Evolutionary conservation across 306 rosid genomes (phyloP).

Genomic region (Gynostemma pentaphyllum): DNA sequence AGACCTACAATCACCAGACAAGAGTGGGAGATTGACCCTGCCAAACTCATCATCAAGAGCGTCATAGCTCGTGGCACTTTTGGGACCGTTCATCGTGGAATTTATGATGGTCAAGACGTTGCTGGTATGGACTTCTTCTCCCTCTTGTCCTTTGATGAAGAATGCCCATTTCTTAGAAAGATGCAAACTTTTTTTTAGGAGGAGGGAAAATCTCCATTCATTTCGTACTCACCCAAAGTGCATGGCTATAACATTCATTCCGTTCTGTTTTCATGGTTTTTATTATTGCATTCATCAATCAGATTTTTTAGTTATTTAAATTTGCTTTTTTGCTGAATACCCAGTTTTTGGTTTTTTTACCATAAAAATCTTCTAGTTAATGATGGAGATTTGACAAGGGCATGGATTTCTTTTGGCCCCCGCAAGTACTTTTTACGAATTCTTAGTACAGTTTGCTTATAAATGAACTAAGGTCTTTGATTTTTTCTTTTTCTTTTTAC

Average conservation of each 20-base stretch:
- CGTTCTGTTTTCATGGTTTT: constrained; percentile 12
- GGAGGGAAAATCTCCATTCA: constrained; percentile 8
- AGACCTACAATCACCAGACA: constrained; percentile 41
- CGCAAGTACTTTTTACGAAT: neutral
- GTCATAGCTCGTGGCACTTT: constrained; percentile 95
- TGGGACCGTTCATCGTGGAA: constrained; percentile 97
- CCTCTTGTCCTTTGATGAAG: neutral
- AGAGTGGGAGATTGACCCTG: constrained; percentile 98
- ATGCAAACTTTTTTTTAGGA: neutral
- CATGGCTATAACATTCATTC: neutral
- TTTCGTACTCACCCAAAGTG: neutral
- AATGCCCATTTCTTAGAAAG: constrained; percentile 12
- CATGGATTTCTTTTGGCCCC: neutral
- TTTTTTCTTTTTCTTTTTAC: neutral
- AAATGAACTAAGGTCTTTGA: neutral
- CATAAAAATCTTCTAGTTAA: neutral
- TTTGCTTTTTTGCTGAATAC: neutral
- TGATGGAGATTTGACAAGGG: neutral
- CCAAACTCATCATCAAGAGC: constrained; percentile 64
- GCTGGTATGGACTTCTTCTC: constrained; percentile 37
- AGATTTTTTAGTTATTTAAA: neutral
- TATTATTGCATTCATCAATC: constrained; percentile 12
- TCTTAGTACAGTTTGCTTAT: neutral
- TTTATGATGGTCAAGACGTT: constrained; percentile 84
- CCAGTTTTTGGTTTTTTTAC: neutral